phyloP scores from a whole-genome alignment of 192 early-diverging fungal genomes.

The Obelidium mucronatum region DNA sequence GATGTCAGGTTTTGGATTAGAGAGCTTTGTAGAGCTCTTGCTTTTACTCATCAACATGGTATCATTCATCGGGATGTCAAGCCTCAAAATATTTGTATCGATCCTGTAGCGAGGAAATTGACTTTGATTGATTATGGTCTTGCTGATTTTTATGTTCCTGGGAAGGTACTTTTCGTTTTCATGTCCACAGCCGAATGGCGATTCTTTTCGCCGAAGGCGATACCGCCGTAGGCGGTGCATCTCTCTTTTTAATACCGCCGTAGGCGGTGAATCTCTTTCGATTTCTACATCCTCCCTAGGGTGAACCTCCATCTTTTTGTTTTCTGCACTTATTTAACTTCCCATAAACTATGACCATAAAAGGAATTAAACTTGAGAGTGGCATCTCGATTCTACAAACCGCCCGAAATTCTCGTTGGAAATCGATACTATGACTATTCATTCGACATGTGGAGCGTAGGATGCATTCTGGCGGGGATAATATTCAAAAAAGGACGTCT shows the following conservation, averaged over 20 bases:
- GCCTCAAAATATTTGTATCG: conserved; percentile 59
- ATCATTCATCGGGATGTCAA: conserved; percentile 65
- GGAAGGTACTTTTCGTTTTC: no score
- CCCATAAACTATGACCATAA: no score
- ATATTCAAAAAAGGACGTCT: conserved; percentile 45
- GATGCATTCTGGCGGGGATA: conserved; percentile 58
- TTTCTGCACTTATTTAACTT: no score
- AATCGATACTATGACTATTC: conserved; percentile 52
- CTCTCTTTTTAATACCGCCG: no score
- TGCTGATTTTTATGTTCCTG: conserved; percentile 49
- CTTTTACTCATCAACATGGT: conserved; percentile 48
- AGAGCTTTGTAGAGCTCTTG: conserved; percentile 42
- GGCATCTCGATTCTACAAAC: conserved; percentile 55
- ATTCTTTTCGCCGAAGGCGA: no score
- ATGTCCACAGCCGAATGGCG: no score
- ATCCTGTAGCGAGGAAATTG: conserved; percentile 35
- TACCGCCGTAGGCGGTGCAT: no score
- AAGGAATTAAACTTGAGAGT: conserved; percentile 47
- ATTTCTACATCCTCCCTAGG: no score
- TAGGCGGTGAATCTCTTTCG: no score
- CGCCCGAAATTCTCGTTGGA: conserved; percentile 57
- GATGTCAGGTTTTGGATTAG: conserved; percentile 42
- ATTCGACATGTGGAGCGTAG: conserved; percentile 58
- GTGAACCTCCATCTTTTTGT: no score
- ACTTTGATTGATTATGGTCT: conserved; percentile 59